phyloP scores from a whole-genome alignment of 306 rosid species.

The Lathyrus tuberosus region DNA sequence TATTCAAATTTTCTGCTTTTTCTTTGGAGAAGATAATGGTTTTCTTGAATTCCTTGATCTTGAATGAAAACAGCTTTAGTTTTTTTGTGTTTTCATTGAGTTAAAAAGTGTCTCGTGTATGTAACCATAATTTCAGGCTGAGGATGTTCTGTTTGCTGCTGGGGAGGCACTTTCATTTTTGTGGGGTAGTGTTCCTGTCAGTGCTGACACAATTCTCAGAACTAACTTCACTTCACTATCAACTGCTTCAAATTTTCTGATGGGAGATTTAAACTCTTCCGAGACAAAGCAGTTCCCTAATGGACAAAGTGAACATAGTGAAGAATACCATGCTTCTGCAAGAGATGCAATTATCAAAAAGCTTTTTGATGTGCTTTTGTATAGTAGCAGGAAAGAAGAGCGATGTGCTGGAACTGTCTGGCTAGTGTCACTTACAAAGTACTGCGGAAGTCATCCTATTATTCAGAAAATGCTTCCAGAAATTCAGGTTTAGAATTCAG shows the following conservation, averaged over 20 bases:
- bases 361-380: constrained; percentile 85
- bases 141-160: constrained; percentile 92
- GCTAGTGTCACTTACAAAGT: constrained; percentile 88
- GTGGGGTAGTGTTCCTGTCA: constrained; percentile 98
- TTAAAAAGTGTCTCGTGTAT: constrained; percentile 14
- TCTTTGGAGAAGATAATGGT: constrained; percentile 27
- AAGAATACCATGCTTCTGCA: constrained; percentile 58
- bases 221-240: constrained; percentile 87
- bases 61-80: neutral
- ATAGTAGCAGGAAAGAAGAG: constrained; percentile 94
- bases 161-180: constrained; percentile 95
- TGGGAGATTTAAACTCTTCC: constrained; percentile 72
- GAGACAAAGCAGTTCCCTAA: constrained; percentile 44
- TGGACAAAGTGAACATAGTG: constrained; percentile 47
- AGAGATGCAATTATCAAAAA: constrained; percentile 80
- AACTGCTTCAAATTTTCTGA: constrained; percentile 88
- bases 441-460: constrained; percentile 79
- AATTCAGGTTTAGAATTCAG: constrained; percentile 76
- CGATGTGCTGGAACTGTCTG: constrained; percentile 98
- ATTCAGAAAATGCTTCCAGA: constrained; percentile 89
- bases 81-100: neutral
- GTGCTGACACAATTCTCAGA: constrained; percentile 84
- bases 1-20: neutral
- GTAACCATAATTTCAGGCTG: constrained; percentile 66
- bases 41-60: constrained; percentile 19